A percentile compares a stretch with the other conserved stretches of the same genome.
phyloP scores from a whole-genome alignment of 257 asterid species.

The Paulownia fortunei region DNA sequence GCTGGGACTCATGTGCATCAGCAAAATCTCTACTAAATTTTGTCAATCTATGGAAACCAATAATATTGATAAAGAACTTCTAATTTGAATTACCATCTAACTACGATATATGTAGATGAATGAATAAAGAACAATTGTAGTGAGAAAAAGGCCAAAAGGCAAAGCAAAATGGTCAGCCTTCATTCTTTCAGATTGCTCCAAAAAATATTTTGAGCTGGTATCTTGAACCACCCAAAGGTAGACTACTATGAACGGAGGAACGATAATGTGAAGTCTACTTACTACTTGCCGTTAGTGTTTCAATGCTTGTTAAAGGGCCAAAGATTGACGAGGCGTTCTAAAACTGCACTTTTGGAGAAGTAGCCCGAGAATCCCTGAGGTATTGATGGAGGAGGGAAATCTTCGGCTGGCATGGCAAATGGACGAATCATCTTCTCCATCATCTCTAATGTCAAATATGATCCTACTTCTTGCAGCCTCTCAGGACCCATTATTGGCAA shows the following conservation, averaged over 20 bases:
- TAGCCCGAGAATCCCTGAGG: slow-evolving; percentile 93
- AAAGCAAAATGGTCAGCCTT: neutral
- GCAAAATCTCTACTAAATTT: neutral
- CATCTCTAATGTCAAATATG: slow-evolving; percentile 73
- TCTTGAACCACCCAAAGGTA: neutral
- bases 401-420: slow-evolving; percentile 96
- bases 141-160: neutral
- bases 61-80: neutral
- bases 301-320: slow-evolving; percentile 89
- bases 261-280: slow-evolving; percentile 6
- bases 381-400: slow-evolving; percentile 81
- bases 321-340: slow-evolving; percentile 86
- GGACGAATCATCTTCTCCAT: slow-evolving; percentile 83
- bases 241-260: neutral
- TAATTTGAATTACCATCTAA: neutral
- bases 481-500: slow-evolving; percentile 93
- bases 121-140: neutral
- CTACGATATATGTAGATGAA: slow-evolving; percentile 1
- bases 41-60: slow-evolving; percentile 11
- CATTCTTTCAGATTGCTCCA: neutral
- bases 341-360: slow-evolving; percentile 90
- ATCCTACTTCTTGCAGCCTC: slow-evolving; percentile 84
- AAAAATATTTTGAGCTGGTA: too few species aligned
- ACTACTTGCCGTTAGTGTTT: slow-evolving; percentile 52
- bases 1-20: neutral